Evolutionary conservation across 192 early-diverging fungal genomes (phyloP).

Genomic region (Umbelopsis ramanniana): DNA sequence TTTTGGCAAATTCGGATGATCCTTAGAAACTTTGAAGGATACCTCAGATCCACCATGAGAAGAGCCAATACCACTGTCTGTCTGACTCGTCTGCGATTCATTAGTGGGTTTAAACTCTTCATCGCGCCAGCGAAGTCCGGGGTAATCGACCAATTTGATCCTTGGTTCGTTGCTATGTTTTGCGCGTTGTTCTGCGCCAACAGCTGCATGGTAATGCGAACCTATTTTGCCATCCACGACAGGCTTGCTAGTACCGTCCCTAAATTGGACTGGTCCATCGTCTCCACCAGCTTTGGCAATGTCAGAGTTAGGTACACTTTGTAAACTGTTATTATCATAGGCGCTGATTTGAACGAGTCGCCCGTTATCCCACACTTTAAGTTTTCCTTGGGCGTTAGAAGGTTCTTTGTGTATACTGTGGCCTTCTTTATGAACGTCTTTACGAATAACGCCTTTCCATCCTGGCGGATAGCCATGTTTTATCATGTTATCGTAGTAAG

Average conservation of each 20-base stretch:
- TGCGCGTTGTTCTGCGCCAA: conserved; percentile 9
- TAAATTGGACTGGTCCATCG: conserved; percentile 1
- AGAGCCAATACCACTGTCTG: conserved; percentile 8
- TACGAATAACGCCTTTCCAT: conserved; percentile 15
- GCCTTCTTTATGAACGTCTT: background rate
- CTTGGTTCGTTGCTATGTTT: conserved; percentile 10
- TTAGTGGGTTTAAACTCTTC: conserved; percentile 1
- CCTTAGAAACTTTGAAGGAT: background rate
- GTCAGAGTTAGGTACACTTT: background rate
- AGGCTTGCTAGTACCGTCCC: background rate
- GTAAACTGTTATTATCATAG: background rate
- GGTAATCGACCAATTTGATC: conserved; percentile 14
- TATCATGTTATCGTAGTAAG: conserved; percentile 19
- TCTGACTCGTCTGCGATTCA: background rate
- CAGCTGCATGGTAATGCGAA: conserved; percentile 13
- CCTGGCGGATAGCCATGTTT: conserved; percentile 23
- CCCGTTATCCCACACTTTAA: conserved; percentile 16
- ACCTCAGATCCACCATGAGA: background rate
- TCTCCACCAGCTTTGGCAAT: conserved; percentile 9
- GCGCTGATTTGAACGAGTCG: conserved; percentile 13
- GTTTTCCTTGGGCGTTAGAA: background rate
- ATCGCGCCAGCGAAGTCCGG: conserved; percentile 5
- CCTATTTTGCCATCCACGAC: conserved; percentile 12
- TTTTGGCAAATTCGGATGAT: background rate
- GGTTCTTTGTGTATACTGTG: background rate